Evolutionary conservation across 768 basidiomycete genomes (phyloP).

Genomic region (Suillus occidentalis): DNA sequence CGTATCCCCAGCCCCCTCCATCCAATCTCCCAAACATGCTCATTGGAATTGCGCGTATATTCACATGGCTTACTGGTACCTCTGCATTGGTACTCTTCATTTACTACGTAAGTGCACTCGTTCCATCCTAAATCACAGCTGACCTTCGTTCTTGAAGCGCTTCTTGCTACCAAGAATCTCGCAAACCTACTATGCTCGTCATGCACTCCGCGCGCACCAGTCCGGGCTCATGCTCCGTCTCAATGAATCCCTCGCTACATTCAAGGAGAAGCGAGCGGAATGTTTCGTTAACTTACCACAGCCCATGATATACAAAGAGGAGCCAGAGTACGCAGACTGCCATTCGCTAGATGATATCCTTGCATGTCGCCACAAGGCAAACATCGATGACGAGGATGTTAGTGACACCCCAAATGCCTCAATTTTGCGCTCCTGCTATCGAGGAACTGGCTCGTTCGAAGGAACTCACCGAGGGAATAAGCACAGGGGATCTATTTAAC

Average conservation of each 20-base stretch:
- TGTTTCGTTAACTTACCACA: slow-evolving; percentile 59
- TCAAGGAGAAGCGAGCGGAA: slow-evolving; percentile 57
- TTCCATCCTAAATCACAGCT: slow-evolving; percentile 9
- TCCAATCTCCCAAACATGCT: slow-evolving; percentile 69
- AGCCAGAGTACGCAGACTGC: slow-evolving; percentile 41
- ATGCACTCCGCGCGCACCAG: slow-evolving; percentile 62
- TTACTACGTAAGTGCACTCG: slow-evolving; percentile 56
- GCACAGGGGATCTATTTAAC: slow-evolving; percentile 60
- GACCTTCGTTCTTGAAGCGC: slow-evolving; percentile 44
- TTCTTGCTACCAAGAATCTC: slow-evolving; percentile 68
- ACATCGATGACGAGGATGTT: slow-evolving; percentile 12
- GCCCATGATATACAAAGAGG: slow-evolving; percentile 51
- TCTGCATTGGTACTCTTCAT: slow-evolving; percentile 57
- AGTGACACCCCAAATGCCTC: slow-evolving; percentile 48
- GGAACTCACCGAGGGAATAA: slow-evolving; percentile 37
- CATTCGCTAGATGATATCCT: slow-evolving; percentile 44
- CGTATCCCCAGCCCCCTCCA: slow-evolving; percentile 69
- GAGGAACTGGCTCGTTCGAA: slow-evolving; percentile 45
- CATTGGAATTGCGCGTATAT: slow-evolving; percentile 57
- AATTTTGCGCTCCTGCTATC: slow-evolving; percentile 63
- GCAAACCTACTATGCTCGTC: slow-evolving; percentile 58
- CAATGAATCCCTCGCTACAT: slow-evolving; percentile 50
- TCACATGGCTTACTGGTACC: slow-evolving; percentile 67
- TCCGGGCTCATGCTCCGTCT: slow-evolving; percentile 53
- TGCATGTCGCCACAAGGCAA: slow-evolving; percentile 13